Evolutionary conservation across 768 basidiomycete species (phyloP).

Genomic region (Pilatotrama ljubarskyi): DNA sequence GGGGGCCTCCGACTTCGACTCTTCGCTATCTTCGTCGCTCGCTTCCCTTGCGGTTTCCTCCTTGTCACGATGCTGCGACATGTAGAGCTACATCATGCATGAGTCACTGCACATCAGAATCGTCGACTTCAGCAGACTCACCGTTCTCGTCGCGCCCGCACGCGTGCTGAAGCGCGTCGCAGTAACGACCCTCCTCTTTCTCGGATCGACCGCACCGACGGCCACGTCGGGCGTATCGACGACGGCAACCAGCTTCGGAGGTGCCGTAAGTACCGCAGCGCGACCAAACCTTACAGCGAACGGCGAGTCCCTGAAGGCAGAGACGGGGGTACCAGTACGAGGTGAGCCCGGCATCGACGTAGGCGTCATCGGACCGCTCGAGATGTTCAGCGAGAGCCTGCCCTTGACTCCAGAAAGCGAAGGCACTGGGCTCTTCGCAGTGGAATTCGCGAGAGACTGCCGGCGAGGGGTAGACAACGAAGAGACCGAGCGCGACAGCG

Average conservation of each 20-base stretch:
- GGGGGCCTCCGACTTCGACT: slow-evolving; percentile 18
- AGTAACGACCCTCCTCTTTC: slow-evolving; percentile 81
- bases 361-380: slow-evolving; percentile 48
- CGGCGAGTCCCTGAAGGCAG: slow-evolving; percentile 20
- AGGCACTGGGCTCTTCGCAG: slow-evolving; percentile 37
- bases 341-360: slow-evolving; percentile 36
- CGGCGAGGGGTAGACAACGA: slow-evolving; percentile 47
- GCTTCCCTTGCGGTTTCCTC: slow-evolving; percentile 31
- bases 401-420: slow-evolving; percentile 34
- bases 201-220: slow-evolving; percentile 85
- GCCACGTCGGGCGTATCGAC: slow-evolving; percentile 88
- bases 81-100: slow-evolving; percentile 56
- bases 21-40: slow-evolving; percentile 23
- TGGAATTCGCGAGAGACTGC: slow-evolving; percentile 29
- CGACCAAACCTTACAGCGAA: slow-evolving; percentile 60
- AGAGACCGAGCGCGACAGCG: slow-evolving; percentile 56
- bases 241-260: slow-evolving; percentile 80
- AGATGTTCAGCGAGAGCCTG: slow-evolving; percentile 42
- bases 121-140: too few relatives aligned
- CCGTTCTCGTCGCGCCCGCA: slow-evolving; percentile 78
- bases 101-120: too few relatives aligned
- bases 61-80: slow-evolving; percentile 74
- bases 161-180: slow-evolving; percentile 87
- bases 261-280: slow-evolving; percentile 76
- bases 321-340: slow-evolving; percentile 36